Conservation (phyloP, 208 protist species). For the Trypanosoma congolense region DNA sequence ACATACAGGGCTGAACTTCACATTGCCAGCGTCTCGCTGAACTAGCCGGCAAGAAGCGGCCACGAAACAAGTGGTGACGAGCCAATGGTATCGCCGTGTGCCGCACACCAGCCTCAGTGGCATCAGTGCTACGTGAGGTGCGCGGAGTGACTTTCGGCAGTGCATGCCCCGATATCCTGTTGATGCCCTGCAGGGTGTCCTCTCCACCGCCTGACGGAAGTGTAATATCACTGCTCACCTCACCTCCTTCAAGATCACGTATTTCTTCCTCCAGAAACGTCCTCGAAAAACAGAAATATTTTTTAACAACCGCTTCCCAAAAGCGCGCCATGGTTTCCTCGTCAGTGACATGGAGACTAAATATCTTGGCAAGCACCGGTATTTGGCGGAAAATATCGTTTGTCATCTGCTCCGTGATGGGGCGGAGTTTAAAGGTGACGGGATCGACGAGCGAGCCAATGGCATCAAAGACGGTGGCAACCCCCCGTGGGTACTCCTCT, state of each 20-base stretch:
- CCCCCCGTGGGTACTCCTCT: conserved; percentile 62
- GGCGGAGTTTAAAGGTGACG: conserved; percentile 52
- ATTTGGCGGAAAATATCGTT: conserved; percentile 79
- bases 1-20: conserved; percentile 8
- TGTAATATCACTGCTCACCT: not conserved
- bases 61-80: conserved; percentile 3
- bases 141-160: conserved; percentile 34
- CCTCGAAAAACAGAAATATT: conserved; percentile 82
- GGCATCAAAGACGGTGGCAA: conserved; percentile 64
- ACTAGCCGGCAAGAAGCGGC: conserved; percentile 2
- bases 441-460: conserved; percentile 73
- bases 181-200: conserved; percentile 35
- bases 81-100: too few species aligned
- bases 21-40: not conserved
- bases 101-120: too few species aligned
- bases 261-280: conserved; percentile 80
- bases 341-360: conserved; percentile 48
- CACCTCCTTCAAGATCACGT: conserved; percentile 21
- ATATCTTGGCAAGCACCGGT: conserved; percentile 66
- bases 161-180: conserved; percentile 42
- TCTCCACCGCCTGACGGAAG: not conserved
- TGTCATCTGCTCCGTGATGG: conserved; percentile 77
- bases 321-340: conserved; percentile 53
- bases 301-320: conserved; percentile 78
- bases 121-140: conserved; percentile 4